Percentiles rank a stretch among this genome's conserved stretches.
Evolutionary conservation across 2,329 filamentous ascomycete species (phyloP).

Genomic region (Clarireedia hainanense): DNA sequence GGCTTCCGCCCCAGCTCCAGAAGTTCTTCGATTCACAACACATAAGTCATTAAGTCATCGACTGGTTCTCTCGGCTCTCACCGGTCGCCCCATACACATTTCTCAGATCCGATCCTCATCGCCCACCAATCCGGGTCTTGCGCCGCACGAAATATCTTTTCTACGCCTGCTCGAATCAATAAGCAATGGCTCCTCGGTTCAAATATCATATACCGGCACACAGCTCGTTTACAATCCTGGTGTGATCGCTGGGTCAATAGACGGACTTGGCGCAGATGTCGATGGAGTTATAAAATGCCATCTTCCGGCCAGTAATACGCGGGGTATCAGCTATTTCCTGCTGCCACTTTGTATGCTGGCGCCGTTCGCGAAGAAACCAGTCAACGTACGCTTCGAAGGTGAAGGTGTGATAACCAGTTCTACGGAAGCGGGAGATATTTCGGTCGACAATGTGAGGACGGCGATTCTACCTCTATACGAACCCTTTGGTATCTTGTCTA

Average conservation of each 20-base stretch:
- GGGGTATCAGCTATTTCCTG: constrained; percentile 88
- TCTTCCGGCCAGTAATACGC: constrained; percentile 65
- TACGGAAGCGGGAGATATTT: constrained; percentile 78
- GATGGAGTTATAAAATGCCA: constrained; percentile 71
- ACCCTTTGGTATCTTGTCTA: constrained; percentile 74
- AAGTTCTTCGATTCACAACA: constrained; percentile 68
- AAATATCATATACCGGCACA: constrained; percentile 94
- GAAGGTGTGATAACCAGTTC: constrained; percentile 87
- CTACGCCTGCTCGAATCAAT: constrained; percentile 88
- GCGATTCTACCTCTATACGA: constrained; percentile 85
- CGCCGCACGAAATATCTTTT: constrained; percentile 90
- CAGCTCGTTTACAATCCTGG: constrained; percentile 88
- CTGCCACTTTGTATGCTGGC: constrained; percentile 83
- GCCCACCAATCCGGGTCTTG: constrained; percentile 78
- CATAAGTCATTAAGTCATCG: constrained; percentile 78
- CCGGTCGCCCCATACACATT: constrained; percentile 81
- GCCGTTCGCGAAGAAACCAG: constrained; percentile 83
- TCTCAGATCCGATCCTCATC: constrained; percentile 88
- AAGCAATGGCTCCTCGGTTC: constrained; percentile 90
- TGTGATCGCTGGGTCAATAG: constrained; percentile 79
- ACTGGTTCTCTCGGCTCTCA: constrained; percentile 83
- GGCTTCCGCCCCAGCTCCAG: constrained; percentile 24
- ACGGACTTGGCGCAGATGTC: constrained; percentile 53
- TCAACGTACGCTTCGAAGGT: constrained; percentile 85
- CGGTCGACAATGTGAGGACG: constrained; percentile 87